A percentile compares a stretch with the other conserved stretches of the same genome.
Evolutionary conservation across 352 stramenopile species (phyloP).

Genomic region (Globisporangium canariense): DNA sequence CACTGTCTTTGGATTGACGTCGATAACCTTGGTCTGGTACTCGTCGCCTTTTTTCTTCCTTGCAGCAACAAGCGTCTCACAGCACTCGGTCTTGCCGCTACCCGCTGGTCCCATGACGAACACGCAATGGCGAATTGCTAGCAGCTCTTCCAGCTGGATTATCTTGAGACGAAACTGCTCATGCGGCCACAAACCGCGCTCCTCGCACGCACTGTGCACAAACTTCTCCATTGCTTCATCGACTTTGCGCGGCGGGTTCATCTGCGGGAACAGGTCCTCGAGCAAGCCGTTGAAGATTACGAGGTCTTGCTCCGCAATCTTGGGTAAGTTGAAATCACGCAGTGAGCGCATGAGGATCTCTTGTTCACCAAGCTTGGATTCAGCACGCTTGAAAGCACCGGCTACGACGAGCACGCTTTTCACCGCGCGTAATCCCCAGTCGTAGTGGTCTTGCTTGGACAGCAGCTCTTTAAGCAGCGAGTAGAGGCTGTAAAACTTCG

Average conservation of each 20-base stretch:
- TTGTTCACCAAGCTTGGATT: constrained; percentile 90
- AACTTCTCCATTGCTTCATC: constrained; percentile 89
- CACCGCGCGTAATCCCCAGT: constrained; percentile 93
- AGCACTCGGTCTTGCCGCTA: constrained; percentile 93
- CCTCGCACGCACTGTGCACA: constrained; percentile 88
- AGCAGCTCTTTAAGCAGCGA: constrained; percentile 91
- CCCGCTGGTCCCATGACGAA: constrained; percentile 94
- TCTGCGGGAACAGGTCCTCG: constrained; percentile 90
- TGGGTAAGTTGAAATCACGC: constrained; percentile 95
- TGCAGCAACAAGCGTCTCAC: constrained; percentile 86
- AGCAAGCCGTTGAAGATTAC: constrained; percentile 93
- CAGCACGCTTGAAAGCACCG: constrained; percentile 90
- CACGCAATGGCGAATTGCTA: constrained; percentile 93
- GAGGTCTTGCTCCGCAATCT: constrained; percentile 93
- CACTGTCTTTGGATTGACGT: constrained; percentile 95
- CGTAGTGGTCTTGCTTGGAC: constrained; percentile 95
- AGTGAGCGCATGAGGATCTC: constrained; percentile 93
- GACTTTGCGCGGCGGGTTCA: constrained; percentile 86
- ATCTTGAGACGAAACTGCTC: constrained; percentile 93
- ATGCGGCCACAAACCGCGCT: constrained; percentile 88
- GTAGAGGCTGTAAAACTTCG: constrained; percentile 95
- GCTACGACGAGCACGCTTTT: constrained; percentile 95
- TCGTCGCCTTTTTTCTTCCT: constrained; percentile 70
- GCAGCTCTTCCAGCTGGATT: constrained; percentile 93
- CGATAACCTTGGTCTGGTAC: constrained; percentile 67